phyloP scores from a whole-genome alignment of 495 filamentous ascomycete species.

The Aspergillus conjunctus region DNA sequence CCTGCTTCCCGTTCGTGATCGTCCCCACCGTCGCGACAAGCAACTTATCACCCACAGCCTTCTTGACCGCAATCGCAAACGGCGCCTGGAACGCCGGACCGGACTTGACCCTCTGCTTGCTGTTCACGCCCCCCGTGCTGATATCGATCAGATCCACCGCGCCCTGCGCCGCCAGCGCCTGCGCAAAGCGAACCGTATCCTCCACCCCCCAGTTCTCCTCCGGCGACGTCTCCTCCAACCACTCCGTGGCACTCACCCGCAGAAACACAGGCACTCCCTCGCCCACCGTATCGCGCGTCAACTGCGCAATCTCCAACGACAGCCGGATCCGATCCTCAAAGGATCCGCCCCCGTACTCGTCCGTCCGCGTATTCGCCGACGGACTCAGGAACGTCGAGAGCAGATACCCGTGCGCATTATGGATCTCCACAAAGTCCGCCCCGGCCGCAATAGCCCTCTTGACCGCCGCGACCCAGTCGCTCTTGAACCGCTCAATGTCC shows the following conservation, averaged over 20 bases:
- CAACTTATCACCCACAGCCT: conserved; percentile 61
- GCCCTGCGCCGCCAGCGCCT: conserved; percentile 55
- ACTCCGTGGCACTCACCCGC: conserved; percentile 63
- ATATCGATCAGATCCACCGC: conserved; percentile 68
- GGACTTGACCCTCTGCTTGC: conserved; percentile 57
- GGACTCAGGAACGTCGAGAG: conserved; percentile 67
- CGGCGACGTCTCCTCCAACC: conserved; percentile 54
- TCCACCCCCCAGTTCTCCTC: conserved; percentile 58
- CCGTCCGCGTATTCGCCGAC: conserved; percentile 60
- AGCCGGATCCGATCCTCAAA: conserved; percentile 67
- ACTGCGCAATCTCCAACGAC: conserved; percentile 59
- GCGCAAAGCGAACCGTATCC: conserved; percentile 58
- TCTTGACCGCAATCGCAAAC: conserved; percentile 64
- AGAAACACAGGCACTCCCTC: conserved; percentile 68
- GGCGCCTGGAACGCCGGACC: conserved; percentile 66
- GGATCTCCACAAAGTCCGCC: conserved; percentile 64
- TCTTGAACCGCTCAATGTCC: conserved; percentile 62
- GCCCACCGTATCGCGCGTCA: conserved; percentile 54
- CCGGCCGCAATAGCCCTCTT: conserved; percentile 59
- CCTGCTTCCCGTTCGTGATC: conserved; percentile 62
- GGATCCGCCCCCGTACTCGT: conserved; percentile 66
- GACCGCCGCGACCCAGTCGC: conserved; percentile 55
- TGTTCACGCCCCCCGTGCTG: conserved; percentile 61
- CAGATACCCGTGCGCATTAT: conserved; percentile 67
- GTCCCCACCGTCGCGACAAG: conserved; percentile 64